Conservation (phyloP, 495 filamentous ascomycete species). For the Aspergillus bridgeri region DNA sequence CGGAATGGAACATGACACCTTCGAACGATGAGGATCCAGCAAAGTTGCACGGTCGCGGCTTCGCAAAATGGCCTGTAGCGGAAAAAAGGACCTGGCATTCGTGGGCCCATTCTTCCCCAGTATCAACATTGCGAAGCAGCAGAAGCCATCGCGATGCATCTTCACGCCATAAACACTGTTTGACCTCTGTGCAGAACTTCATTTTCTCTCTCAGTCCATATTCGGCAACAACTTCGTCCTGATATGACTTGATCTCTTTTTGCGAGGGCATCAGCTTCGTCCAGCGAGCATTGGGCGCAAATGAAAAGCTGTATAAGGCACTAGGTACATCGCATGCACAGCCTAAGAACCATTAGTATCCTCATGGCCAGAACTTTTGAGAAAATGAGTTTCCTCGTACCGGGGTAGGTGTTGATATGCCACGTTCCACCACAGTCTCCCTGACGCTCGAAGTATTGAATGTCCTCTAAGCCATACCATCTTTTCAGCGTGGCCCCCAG, state of each 20-base stretch:
- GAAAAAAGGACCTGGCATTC: conserved; percentile 48
- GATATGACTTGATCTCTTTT: conserved; percentile 46
- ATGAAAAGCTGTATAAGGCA: conserved; percentile 50
- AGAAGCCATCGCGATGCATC: conserved; percentile 42
- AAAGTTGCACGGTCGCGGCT: conserved; percentile 47
- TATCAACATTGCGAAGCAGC: conserved; percentile 32
- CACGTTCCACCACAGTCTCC: conserved; percentile 25
- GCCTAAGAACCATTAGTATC: no score
- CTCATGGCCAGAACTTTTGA: no score
- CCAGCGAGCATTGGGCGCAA: conserved; percentile 46
- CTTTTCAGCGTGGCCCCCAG: conserved; percentile 29
- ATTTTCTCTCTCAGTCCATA: conserved; percentile 44
- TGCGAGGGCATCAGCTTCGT: conserved; percentile 38
- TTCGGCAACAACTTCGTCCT: conserved; percentile 37
- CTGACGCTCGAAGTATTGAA: conserved; percentile 29
- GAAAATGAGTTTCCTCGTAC: no score
- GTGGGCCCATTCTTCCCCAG: conserved; percentile 23
- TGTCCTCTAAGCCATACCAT: conserved; percentile 29
- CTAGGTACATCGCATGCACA: conserved; percentile 28
- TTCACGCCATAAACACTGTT: conserved; percentile 40
- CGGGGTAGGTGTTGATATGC: conserved; percentile 30
- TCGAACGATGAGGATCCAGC: conserved; percentile 44
- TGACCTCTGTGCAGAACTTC: conserved; percentile 40
- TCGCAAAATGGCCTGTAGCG: conserved; percentile 40
- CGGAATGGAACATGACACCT: conserved; percentile 56